Percentiles rank a stretch among this genome's conserved stretches.
These are phyloP conservation scores for Saccharum officinarum DNA, from an alignment of 176 grass and related monocot species.

Conservation along the genomic window DNA sequence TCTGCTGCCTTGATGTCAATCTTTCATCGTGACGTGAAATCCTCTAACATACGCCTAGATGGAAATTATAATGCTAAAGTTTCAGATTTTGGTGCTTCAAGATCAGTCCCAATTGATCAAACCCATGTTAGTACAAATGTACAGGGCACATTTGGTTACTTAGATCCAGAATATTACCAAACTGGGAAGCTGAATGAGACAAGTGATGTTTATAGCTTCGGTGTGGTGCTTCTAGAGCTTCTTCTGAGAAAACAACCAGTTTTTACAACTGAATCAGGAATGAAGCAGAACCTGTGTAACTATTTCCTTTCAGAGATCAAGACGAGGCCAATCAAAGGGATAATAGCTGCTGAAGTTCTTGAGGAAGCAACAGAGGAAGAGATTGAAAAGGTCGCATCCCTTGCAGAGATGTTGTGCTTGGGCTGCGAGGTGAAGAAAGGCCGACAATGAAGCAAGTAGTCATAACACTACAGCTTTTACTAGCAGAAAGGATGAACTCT, in stretches of 20 bases:
- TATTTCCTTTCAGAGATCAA: background rate
- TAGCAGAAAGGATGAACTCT: background rate
- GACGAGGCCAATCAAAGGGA: background rate
- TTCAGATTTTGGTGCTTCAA: background rate
- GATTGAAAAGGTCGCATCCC: background rate
- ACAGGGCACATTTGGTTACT: conserved; percentile 10
- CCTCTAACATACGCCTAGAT: conserved; percentile 10
- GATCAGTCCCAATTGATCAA: background rate
- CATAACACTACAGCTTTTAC: background rate
- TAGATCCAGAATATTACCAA: background rate
- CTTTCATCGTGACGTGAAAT: conserved; percentile 6
- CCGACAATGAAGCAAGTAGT: background rate
- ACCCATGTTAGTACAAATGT: background rate
- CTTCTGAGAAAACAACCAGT: background rate
- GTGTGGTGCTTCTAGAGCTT: conserved; percentile 1
- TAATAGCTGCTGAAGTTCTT: background rate
- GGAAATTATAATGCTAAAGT: background rate
- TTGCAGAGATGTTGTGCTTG: background rate
- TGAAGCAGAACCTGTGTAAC: background rate
- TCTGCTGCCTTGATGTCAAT: background rate
- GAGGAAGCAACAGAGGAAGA: background rate
- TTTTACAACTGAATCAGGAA: background rate
- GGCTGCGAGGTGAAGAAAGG: background rate
- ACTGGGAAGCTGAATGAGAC: background rate
- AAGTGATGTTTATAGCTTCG: background rate